phyloP scores from a whole-genome alignment of 2,329 filamentous ascomycete species.

The Ceratocystis eucalypticola region DNA sequence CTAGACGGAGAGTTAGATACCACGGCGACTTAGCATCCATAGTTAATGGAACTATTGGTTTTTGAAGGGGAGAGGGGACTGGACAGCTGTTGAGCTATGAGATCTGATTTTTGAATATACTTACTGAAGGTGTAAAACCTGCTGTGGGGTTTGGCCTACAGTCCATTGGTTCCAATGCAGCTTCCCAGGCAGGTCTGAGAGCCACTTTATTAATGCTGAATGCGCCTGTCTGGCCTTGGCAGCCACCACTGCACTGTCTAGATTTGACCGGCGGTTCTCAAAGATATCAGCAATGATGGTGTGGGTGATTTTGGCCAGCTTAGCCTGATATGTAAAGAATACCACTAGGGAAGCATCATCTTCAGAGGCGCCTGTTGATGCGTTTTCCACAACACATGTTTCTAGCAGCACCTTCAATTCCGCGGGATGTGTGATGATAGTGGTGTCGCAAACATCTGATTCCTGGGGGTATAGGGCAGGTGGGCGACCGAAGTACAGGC shows the following conservation, averaged over 20 bases:
- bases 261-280: constrained; percentile 33
- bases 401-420: constrained; percentile 36
- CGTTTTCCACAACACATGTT: constrained; percentile 34
- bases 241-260: constrained; percentile 31
- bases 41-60: too few species aligned
- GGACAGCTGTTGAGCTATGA: background rate
- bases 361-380: constrained; percentile 34
- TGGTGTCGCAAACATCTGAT: constrained; percentile 37
- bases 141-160: constrained; percentile 32
- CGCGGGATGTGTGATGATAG: constrained; percentile 35
- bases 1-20: constrained; percentile 1
- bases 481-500: constrained; percentile 38
- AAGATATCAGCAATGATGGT: constrained; percentile 38
- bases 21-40: too few species aligned
- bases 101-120: background rate
- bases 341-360: constrained; percentile 33
- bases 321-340: constrained; percentile 34
- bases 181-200: constrained; percentile 32
- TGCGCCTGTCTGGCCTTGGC: constrained; percentile 35
- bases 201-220: constrained; percentile 34
- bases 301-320: constrained; percentile 37
- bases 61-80: background rate
- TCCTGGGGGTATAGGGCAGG: constrained; percentile 37
- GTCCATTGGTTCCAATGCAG: constrained; percentile 41
- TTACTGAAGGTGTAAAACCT: constrained; percentile 34